These are phyloP conservation scores for Penicillium subrubescens DNA, from an alignment of 495 filamentous ascomycete genomes.

Conservation along the genomic window DNA sequence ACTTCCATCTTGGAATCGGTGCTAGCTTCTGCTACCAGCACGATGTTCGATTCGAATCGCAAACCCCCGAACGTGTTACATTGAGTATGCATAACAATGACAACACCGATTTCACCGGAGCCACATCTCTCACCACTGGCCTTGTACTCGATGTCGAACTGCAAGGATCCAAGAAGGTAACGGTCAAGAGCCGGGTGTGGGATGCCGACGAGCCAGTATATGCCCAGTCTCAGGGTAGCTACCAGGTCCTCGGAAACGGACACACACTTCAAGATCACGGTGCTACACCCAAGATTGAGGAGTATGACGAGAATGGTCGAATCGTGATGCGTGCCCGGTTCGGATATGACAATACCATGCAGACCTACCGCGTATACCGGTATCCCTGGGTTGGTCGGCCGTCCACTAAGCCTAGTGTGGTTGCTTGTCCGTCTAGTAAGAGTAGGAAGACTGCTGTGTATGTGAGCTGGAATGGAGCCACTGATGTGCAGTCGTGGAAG, in stretches of 20 bases:
- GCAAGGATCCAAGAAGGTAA: constrained; percentile 12
- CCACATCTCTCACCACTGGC: constrained; percentile 23
- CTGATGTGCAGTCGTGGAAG: constrained; percentile 14
- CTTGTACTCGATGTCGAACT: constrained; percentile 26
- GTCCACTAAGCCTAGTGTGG: constrained; percentile 16
- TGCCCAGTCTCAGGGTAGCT: constrained; percentile 42
- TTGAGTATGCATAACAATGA: constrained; percentile 33
- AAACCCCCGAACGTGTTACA: constrained; percentile 16
- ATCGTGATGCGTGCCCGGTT: constrained; percentile 24
- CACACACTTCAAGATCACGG: constrained; percentile 47
- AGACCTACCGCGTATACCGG: constrained; percentile 31
- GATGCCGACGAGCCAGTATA: constrained; percentile 33
- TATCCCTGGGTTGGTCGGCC: constrained; percentile 26
- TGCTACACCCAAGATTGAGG: constrained; percentile 43
- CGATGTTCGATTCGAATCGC: constrained; percentile 22
- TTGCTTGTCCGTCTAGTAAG: constrained; percentile 13
- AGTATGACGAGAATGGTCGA: constrained; percentile 32
- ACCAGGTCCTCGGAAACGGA: constrained; percentile 35
- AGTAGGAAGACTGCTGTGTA: constrained; percentile 19
- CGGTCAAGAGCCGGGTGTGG: constrained; percentile 15
- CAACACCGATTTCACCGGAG: constrained; percentile 20
- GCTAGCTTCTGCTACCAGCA: constrained; percentile 34
- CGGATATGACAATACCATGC: constrained; percentile 15
- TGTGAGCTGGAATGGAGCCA: constrained; percentile 39
- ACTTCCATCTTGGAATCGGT: constrained; percentile 27